These are phyloP conservation scores for Aspergillus oerlinghausenensis DNA, from an alignment of 2,329 filamentous ascomycete genomes.

Conservation along the genomic window DNA sequence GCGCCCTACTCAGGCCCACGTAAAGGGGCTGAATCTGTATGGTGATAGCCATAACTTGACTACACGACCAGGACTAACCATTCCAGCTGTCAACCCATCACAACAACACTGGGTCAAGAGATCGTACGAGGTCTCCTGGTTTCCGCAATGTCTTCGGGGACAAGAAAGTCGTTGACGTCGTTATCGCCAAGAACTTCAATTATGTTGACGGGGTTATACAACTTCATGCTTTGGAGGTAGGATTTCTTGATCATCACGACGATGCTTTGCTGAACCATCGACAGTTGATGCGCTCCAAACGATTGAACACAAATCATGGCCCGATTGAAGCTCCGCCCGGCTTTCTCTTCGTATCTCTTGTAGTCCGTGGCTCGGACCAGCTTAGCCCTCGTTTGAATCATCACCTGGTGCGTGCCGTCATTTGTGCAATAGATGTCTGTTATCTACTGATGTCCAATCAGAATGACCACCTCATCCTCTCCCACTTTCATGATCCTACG, in stretches of 20 bases:
- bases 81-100: not conserved
- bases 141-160: conserved; percentile 40
- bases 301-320: conserved; percentile 70
- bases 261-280: conserved; percentile 17
- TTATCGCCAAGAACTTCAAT: conserved; percentile 78
- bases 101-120: conserved; percentile 15
- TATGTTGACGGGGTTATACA: conserved; percentile 70
- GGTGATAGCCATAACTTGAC: not conserved
- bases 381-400: conserved; percentile 32
- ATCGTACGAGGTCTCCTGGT: conserved; percentile 17
- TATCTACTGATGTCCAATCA: conserved; percentile 14
- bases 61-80: not conserved
- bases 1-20: conserved; percentile 9
- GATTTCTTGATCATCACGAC: not conserved
- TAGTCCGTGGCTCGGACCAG: conserved; percentile 39
- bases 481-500: conserved; percentile 71
- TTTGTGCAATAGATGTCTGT: not conserved
- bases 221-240: conserved; percentile 65
- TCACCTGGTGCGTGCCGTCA: conserved; percentile 36
- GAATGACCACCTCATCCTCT: conserved; percentile 83
- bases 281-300: conserved; percentile 72
- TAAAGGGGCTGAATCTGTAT: conserved; percentile 18
- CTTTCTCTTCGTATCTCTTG: conserved; percentile 76
- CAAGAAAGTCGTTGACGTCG: conserved; percentile 67
- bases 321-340: conserved; percentile 69